Base-by-base conservation (phyloP, 768 basidiomycete genomes). In the Agaricus blazei region DNA sequence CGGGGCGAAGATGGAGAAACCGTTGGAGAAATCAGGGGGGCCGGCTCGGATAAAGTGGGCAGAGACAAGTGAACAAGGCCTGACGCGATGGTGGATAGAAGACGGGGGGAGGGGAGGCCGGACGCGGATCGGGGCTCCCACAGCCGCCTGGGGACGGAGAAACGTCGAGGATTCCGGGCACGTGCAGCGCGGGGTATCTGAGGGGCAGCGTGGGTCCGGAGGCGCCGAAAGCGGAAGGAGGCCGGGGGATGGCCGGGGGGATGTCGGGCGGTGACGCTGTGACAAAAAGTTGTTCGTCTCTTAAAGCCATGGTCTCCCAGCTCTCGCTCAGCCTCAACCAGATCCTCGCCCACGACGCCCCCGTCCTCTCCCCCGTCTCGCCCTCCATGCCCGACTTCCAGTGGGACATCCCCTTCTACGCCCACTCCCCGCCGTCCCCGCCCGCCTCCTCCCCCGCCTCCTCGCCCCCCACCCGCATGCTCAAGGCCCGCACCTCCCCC, bases 311-410 rank as follows among this genome's bases (percentile, higher is more conserved):
- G 65, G 59, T 63, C 55, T 62, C 60, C 48, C 63, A 59, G 57
- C 71, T 52, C 70, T 42, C 68, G 70, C 45, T 60, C 72, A 58
- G 67, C 76, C 48, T 65, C 76, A 63, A 81, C 61, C 77, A 81
- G 60, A 74, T 85, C 64, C 80, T 83, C 64, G 72, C 80, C 50
- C 64, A 67, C 60, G 85, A 88, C 71, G 76, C 79, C 38, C 75
- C 79, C 57, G 75, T 87, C 44, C 75, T 81, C 62, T 82, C 82
- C 42, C 82, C 82, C 26, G 64, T 75, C 47, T 65, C 72, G 3
- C 48, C 54, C 11, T 23, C 60, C 23, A n/a, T 63, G 62, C 1
- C 54, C 26, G 80, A 82, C 59, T 54, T 75, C 54, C 57, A 74
- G 57, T 85, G 82, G 80, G 79, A 84, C 64, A 70, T 63, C 51